Evolutionary conservation across 2,329 filamentous ascomycete genomes (phyloP).

Genomic region (Aspergillus candidus): DNA sequence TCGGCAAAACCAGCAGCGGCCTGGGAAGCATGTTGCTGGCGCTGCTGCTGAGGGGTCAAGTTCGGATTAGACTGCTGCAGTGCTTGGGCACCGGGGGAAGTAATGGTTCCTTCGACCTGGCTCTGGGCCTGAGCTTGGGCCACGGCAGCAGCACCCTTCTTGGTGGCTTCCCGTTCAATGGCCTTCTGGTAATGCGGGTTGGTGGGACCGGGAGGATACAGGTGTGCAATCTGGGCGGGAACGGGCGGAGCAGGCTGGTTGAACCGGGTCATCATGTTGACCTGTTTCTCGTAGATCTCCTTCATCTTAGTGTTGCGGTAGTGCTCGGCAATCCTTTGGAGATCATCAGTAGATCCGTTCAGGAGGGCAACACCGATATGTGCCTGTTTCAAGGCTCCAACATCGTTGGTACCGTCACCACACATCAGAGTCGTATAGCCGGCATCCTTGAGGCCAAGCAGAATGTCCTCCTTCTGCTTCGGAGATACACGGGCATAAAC

Average conservation of each 20-base stretch:
- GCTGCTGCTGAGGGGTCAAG: slow-evolving; percentile 46
- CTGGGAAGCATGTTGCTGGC: slow-evolving; percentile 55
- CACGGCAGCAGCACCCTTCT: slow-evolving; percentile 62
- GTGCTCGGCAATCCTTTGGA: slow-evolving; percentile 88
- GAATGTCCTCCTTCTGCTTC: slow-evolving; percentile 97
- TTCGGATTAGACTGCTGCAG: slow-evolving; percentile 47
- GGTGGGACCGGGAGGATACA: slow-evolving; percentile 81
- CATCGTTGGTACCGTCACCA: slow-evolving; percentile 96
- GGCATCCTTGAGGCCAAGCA: slow-evolving; percentile 91
- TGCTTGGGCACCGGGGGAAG: slow-evolving; percentile 59
- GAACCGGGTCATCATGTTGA: slow-evolving; percentile 85
- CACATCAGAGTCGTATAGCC: slow-evolving; percentile 99
- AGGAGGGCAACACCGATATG: slow-evolving; percentile 94
- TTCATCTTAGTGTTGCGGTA: slow-evolving; percentile 95
- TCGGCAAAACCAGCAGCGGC: slow-evolving; percentile 77
- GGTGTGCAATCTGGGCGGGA: slow-evolving; percentile 82
- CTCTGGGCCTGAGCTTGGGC: slow-evolving; percentile 45
- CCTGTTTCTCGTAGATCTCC: slow-evolving; percentile 96
- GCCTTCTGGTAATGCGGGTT: slow-evolving; percentile 96
- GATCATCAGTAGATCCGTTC: slow-evolving; percentile 87
- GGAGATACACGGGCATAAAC: slow-evolving; percentile 97
- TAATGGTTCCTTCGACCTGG: slow-evolving; percentile 58
- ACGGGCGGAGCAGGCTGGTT: slow-evolving; percentile 91
- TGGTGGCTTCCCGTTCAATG: slow-evolving; percentile 75
- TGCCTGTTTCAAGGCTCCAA: slow-evolving; percentile 94